phyloP scores from a whole-genome alignment of 306 rosid genomes.

The Corylus avellana region DNA sequence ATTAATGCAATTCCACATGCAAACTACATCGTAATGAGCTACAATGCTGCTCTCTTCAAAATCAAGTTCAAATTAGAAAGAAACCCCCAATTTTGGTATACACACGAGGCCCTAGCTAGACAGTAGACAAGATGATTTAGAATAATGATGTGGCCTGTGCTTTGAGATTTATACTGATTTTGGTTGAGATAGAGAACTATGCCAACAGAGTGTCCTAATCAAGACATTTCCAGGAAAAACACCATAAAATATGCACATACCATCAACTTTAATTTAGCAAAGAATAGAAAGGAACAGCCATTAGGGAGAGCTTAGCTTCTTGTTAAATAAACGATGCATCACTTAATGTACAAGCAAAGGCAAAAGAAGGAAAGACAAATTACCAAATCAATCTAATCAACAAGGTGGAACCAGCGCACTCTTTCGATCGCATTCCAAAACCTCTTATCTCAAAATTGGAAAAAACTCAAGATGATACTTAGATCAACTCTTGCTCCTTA shows the following conservation, averaged over 20 bases:
- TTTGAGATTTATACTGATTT: not conserved
- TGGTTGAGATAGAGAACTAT: not conserved
- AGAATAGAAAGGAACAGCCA: constrained; percentile 1
- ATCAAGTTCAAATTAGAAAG: not conserved
- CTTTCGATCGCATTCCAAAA: not conserved
- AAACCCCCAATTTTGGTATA: not conserved
- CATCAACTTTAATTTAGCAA: not conserved
- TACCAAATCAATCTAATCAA: constrained; percentile 15
- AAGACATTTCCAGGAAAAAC: not conserved
- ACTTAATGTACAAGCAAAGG: constrained; percentile 4
- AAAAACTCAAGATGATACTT: constrained; percentile 1
- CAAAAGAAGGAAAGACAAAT: not conserved
- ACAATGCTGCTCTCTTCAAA: not conserved
- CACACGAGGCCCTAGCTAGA: not conserved
- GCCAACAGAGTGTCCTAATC: not conserved
- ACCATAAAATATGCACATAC: not conserved
- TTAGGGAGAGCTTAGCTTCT: not conserved
- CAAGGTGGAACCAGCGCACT: constrained; percentile 6
- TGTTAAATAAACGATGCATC: not conserved
- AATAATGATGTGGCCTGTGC: not conserved
- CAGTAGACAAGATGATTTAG: not conserved
- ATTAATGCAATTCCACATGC: not conserved
- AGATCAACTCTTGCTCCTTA: constrained; percentile 12
- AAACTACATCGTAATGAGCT: not conserved
- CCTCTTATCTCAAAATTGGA: not conserved